Conservation (phyloP, 164 flowering plant species). For the Kalanchoe fedtschenkoi region DNA sequence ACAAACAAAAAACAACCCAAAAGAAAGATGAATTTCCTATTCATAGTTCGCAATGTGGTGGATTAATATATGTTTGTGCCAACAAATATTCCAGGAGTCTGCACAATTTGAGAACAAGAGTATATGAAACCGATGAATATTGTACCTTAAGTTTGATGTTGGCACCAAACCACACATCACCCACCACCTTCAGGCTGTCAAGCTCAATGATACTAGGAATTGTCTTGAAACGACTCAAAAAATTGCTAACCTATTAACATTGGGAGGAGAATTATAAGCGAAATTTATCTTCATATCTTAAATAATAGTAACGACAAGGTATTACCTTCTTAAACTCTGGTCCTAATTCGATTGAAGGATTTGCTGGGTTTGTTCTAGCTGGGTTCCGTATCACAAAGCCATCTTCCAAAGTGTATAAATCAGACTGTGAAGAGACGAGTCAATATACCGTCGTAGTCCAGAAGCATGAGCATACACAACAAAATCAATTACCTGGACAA, state of each 20-base stretch:
- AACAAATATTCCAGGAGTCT: background rate
- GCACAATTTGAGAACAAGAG: background rate
- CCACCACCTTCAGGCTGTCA: conserved; percentile 83
- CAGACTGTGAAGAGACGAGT: conserved; percentile 50
- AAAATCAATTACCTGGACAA: conserved; percentile 64
- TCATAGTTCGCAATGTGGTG: background rate
- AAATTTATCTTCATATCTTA: background rate
- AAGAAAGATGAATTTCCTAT: background rate
- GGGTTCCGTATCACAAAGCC: conserved; percentile 62
- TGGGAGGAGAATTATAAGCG: background rate
- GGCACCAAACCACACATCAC: conserved; percentile 96
- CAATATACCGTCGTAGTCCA: conserved; percentile 7
- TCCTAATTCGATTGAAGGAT: conserved; percentile 84
- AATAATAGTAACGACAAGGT: conserved; percentile 1
- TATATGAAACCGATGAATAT: background rate
- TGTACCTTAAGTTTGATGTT: conserved; percentile 68
- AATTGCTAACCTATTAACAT: conserved; percentile 52
- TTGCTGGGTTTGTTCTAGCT: conserved; percentile 63
- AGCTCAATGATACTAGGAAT: conserved; percentile 91
- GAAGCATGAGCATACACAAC: background rate
- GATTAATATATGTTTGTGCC: background rate
- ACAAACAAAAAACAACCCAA: background rate
- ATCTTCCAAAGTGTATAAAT: conserved; percentile 68
- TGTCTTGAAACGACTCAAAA: conserved; percentile 76
- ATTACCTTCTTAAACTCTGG: conserved; percentile 93